Evolutionary conservation across 2,329 filamentous ascomycete genomes (phyloP), one percentile per base, ranked within the genome.

Genomic region (Colletotrichum sojae): DNA sequence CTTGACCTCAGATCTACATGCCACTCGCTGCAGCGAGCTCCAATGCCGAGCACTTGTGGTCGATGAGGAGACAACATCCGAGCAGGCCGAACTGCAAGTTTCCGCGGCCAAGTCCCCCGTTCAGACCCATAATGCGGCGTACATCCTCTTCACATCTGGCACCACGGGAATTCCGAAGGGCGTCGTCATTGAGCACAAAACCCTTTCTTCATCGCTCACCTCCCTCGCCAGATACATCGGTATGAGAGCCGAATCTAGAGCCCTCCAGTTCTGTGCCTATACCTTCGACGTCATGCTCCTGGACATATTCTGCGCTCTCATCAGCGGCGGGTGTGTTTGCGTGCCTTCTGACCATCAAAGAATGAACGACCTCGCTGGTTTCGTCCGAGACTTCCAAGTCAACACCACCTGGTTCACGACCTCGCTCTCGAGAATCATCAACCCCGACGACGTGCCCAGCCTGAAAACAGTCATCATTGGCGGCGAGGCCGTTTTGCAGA

Each of bases 61-160:
- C 1, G 46, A 43, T 15, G 57, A 51, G n/a, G 57, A 56, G 3
- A 63, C 64, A 3, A 4, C 48, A 5, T 43, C 27, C 31, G 10
- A 36, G 31, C 31, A 36, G 5, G 3, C 31, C 31, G 3, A 10
- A 36, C 27, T 15, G 25, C 25, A 20, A 16, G n/a, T n/a, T 15
- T 5, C 20, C 18, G 13, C 10, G 20, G 9, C 18, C 5, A 36
- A 48, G 9, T n/a, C 55, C 18, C 20, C 55, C 5, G 45, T 56
- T 12, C 18, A 39, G 6, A 51, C 56, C 3, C 13, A 20, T 43
- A 71, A 71, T 49, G 62, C 71, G 0, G 74, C 74, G 0, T 78
- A 75, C 39, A 61, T 76, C 0, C 58, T 78, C 16, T 78, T 76
- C 46, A 78, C 77, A 0, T 78, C 76, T 0, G 76, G 77, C 2